These are phyloP conservation scores for Rubroboletus pulcherrimus DNA, from an alignment of 768 basidiomycete species.

Conservation along the genomic window DNA sequence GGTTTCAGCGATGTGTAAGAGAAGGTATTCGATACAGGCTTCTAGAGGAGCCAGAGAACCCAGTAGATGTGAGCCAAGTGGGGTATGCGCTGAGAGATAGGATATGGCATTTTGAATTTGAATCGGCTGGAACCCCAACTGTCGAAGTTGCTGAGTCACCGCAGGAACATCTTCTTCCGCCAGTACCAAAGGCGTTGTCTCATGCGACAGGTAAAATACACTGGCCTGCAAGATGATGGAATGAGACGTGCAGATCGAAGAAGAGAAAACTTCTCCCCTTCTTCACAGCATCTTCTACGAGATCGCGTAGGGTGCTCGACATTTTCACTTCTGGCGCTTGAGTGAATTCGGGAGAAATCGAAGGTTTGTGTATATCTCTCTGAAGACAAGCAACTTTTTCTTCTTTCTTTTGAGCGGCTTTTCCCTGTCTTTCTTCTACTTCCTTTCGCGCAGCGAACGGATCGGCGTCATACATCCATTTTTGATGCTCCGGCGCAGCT, in stretches of 20 bases:
- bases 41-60: constrained; percentile 58
- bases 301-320: constrained; percentile 68
- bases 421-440: constrained; percentile 64
- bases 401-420: constrained; percentile 47
- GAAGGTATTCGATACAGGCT: constrained; percentile 79
- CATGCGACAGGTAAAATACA: constrained; percentile 44
- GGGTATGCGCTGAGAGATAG: constrained; percentile 56
- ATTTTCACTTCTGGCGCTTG: constrained; percentile 77
- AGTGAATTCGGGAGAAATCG: constrained; percentile 37
- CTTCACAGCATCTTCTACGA: constrained; percentile 79
- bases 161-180: constrained; percentile 39
- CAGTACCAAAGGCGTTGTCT: constrained; percentile 34
- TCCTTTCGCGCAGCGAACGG: constrained; percentile 73
- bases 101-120: constrained; percentile 52
- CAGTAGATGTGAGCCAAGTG: constrained; percentile 60
- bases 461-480: constrained; percentile 87
- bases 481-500: constrained; percentile 58
- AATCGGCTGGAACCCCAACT: constrained; percentile 60
- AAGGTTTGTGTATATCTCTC: constrained; percentile 15
- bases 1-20: constrained; percentile 81
- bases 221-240: constrained; percentile 39
- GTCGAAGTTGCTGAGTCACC: constrained; percentile 52
- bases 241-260: neutral
- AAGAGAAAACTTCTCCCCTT: constrained; percentile 42
- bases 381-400: constrained; percentile 16